phyloP scores from a whole-genome alignment of 192 early-diverging fungal genomes.

The Backusella macrospora region DNA sequence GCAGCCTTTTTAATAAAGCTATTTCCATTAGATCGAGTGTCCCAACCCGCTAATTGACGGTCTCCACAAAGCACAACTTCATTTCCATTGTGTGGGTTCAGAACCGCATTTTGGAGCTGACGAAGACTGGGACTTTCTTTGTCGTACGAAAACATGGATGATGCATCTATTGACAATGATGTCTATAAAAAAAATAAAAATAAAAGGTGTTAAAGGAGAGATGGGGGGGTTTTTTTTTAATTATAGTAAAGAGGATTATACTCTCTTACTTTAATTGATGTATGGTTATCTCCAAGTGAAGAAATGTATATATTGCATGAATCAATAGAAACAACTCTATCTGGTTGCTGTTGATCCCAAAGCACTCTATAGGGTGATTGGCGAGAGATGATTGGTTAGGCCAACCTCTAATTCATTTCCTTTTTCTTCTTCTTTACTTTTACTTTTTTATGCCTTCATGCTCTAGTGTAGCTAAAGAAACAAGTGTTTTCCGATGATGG shows the following conservation, averaged over 20 bases:
- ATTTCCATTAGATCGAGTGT: slow-evolving; percentile 50
- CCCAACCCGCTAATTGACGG: slow-evolving; percentile 68
- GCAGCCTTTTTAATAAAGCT: slow-evolving; percentile 57
- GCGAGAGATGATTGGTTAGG: neutral
- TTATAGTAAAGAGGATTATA: neutral
- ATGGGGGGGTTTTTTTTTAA: neutral
- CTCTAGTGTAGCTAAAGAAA: slow-evolving; percentile 4
- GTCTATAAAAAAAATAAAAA: too few relatives aligned
- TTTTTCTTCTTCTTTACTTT: neutral
- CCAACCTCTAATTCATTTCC: neutral
- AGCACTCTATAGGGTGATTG: slow-evolving; percentile 39
- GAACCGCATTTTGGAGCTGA: slow-evolving; percentile 46
- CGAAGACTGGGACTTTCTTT: neutral
- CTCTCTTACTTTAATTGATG: slow-evolving; percentile 4
- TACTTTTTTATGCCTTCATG: slow-evolving; percentile 23
- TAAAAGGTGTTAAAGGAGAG: too few relatives aligned
- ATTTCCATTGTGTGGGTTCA: slow-evolving; percentile 64
- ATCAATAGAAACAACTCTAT: slow-evolving; percentile 36
- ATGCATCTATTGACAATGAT: slow-evolving; percentile 24
- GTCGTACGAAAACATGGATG: slow-evolving; percentile 34
- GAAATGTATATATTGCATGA: slow-evolving; percentile 53
- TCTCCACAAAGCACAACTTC: slow-evolving; percentile 66
- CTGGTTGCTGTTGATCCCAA: slow-evolving; percentile 50
- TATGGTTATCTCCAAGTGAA: slow-evolving; percentile 39
- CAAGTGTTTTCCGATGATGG: neutral